Evolutionary conservation across 75 land plant genomes (phyloP).

Genomic region (Sequoia sempervirens): DNA sequence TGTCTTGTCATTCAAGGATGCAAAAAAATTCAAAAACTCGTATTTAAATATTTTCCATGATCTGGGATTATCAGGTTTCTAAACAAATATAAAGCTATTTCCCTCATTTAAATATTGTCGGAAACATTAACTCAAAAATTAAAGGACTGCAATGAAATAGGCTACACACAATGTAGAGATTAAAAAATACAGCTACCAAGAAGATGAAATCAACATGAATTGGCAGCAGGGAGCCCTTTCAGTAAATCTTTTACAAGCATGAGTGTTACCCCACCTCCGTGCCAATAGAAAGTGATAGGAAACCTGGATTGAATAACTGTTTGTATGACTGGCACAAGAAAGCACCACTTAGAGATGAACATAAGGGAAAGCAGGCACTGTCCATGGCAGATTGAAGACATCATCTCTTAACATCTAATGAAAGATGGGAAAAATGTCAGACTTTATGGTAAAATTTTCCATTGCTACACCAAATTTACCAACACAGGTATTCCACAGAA

Average conservation of each 20-base stretch:
- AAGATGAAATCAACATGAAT: background rate
- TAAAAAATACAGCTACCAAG: background rate
- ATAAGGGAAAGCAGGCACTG: background rate
- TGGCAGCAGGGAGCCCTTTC: background rate
- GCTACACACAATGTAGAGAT: background rate
- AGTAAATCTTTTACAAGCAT: background rate
- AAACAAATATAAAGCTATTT: background rate
- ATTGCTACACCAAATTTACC: background rate
- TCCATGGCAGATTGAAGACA: background rate
- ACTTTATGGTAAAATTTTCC: background rate
- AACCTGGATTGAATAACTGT: background rate
- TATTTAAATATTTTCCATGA: background rate
- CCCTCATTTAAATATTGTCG: background rate
- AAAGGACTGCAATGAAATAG: background rate
- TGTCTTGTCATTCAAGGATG: background rate
- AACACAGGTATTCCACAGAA: background rate
- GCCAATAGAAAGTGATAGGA: background rate
- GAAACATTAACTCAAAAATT: background rate
- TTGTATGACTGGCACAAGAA: background rate
- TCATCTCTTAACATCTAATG: too few relatives aligned
- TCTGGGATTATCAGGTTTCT: background rate
- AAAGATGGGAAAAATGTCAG: background rate
- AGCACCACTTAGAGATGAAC: background rate
- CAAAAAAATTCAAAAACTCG: background rate
- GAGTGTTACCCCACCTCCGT: background rate